These are phyloP conservation scores for Marasmius sp. DNA, from an alignment of 1,284 basidiomycete genomes.

Conservation along the genomic window DNA sequence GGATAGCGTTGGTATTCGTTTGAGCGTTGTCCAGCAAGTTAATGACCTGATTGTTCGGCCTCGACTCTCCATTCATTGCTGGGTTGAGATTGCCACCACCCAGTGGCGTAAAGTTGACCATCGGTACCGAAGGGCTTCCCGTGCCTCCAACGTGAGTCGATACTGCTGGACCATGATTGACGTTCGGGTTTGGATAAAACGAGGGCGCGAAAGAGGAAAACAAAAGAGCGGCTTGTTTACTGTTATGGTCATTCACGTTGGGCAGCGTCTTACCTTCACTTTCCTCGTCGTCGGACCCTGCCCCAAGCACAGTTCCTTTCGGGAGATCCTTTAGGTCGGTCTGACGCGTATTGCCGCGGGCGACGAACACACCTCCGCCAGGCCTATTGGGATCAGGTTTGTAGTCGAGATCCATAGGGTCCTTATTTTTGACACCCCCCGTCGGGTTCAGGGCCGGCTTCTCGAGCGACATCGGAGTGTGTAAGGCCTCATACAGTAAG, in stretches of 20 bases:
- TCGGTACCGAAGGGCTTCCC: slow-evolving; percentile 12
- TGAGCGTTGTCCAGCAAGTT: slow-evolving; percentile 66
- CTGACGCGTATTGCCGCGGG: slow-evolving; percentile 50
- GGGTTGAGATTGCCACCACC: slow-evolving; percentile 61
- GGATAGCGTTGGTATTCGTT: slow-evolving; percentile 47
- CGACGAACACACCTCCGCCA: slow-evolving; percentile 84
- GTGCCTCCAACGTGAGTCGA: slow-evolving; percentile 2
- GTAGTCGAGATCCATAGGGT: slow-evolving; percentile 62
- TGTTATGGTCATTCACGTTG: slow-evolving; percentile 27
- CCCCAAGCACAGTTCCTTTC: slow-evolving; percentile 60
- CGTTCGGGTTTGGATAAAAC: slow-evolving; percentile 3
- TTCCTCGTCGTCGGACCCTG: slow-evolving; percentile 44
- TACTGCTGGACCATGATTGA: slow-evolving; percentile 15
- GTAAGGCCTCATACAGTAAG: slow-evolving; percentile 88
- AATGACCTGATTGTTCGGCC: slow-evolving; percentile 64
- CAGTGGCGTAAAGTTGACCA: slow-evolving; percentile 61
- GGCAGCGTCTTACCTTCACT: slow-evolving; percentile 50
- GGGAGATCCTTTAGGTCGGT: slow-evolving; percentile 60
- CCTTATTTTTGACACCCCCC: slow-evolving; percentile 63
- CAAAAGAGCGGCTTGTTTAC: slow-evolving; percentile 17
- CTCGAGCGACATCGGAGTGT: slow-evolving; percentile 59
- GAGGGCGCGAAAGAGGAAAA: slow-evolving; percentile 18
- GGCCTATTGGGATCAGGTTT: slow-evolving; percentile 74
- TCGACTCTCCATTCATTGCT: slow-evolving; percentile 46
- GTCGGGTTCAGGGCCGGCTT: slow-evolving; percentile 71